Evolutionary conservation across 192 early-diverging fungal species (phyloP).

Genomic region (Podila verticillata): DNA sequence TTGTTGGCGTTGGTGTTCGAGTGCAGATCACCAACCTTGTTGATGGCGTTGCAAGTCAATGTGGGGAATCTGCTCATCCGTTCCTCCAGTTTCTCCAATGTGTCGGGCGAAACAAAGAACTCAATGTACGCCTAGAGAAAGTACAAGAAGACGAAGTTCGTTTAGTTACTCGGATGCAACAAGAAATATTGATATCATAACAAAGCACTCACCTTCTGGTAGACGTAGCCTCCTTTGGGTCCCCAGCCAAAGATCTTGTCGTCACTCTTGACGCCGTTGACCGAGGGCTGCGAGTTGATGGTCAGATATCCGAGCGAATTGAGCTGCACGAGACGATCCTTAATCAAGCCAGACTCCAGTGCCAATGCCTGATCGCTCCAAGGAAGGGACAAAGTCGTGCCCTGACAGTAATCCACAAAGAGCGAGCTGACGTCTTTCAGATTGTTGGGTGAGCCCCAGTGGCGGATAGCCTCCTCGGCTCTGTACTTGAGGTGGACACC

Average conservation of each 20-base stretch:
- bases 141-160: not conserved
- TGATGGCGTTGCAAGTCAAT: slow-evolving; percentile 91
- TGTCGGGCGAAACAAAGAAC: slow-evolving; percentile 80
- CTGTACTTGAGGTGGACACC: slow-evolving; percentile 82
- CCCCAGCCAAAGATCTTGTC: slow-evolving; percentile 93
- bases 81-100: slow-evolving; percentile 72
- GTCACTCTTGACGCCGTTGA: slow-evolving; percentile 85
- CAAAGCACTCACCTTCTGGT: slow-evolving; percentile 73
- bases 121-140: slow-evolving; percentile 83
- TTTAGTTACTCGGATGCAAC: not conserved
- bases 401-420: slow-evolving; percentile 84
- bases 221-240: slow-evolving; percentile 94
- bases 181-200: not conserved
- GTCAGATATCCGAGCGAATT: slow-evolving; percentile 91
- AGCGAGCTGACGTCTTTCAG: slow-evolving; percentile 73
- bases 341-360: slow-evolving; percentile 81
- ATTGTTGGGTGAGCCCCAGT: slow-evolving; percentile 82
- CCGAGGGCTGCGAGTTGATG: slow-evolving; percentile 95
- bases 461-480: slow-evolving; percentile 68
- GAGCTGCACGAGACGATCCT: slow-evolving; percentile 70
- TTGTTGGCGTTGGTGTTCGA: slow-evolving; percentile 5
- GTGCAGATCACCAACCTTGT: slow-evolving; percentile 54
- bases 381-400: slow-evolving; percentile 79
- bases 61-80: slow-evolving; percentile 68
- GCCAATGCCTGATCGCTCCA: slow-evolving; percentile 89